Evolutionary conservation across 305 asterid genomes (phyloP).

Genomic region (Rubia tinctorum): DNA sequence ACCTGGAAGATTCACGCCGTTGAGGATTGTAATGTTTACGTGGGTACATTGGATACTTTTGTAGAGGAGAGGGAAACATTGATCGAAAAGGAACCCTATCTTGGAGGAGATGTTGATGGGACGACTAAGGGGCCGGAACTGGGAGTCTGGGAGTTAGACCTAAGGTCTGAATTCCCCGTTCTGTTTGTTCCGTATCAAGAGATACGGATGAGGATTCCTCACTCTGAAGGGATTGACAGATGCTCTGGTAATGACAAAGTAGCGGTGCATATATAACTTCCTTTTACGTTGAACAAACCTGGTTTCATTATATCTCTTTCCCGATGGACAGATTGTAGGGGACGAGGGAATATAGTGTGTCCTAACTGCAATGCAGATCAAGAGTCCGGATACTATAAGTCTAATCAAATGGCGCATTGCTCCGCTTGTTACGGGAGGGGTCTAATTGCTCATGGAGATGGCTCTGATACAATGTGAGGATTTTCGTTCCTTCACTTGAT

Average conservation of each 20-base stretch:
- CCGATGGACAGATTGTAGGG: constrained; percentile 55
- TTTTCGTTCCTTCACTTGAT: constrained; percentile 3
- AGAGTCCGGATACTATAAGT: constrained; percentile 73
- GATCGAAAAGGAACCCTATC: constrained; percentile 60
- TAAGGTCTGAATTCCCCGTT: constrained; percentile 86
- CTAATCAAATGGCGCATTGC: constrained; percentile 70
- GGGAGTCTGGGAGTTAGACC: constrained; percentile 94
- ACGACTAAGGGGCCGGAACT: constrained; percentile 62
- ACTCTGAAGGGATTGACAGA: constrained; percentile 68
- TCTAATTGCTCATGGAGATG: constrained; percentile 86
- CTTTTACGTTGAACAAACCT: not conserved
- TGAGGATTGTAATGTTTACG: constrained; percentile 97
- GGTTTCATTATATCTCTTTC: not conserved
- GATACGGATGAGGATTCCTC: constrained; percentile 58
- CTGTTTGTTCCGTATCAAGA: constrained; percentile 69
- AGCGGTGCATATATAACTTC: not conserved
- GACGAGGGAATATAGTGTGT: constrained; percentile 64
- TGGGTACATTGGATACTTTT: constrained; percentile 86
- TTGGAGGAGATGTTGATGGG: constrained; percentile 60
- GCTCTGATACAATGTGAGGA: constrained; percentile 87
- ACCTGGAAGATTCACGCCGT: constrained; percentile 84
- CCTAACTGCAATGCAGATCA: constrained; percentile 71
- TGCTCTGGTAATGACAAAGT: constrained; percentile 56
- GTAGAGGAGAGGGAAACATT: constrained; percentile 71
- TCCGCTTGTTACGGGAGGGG: constrained; percentile 80